phyloP scores from a whole-genome alignment of 345 rosid species.

The Sonneratia alba region DNA sequence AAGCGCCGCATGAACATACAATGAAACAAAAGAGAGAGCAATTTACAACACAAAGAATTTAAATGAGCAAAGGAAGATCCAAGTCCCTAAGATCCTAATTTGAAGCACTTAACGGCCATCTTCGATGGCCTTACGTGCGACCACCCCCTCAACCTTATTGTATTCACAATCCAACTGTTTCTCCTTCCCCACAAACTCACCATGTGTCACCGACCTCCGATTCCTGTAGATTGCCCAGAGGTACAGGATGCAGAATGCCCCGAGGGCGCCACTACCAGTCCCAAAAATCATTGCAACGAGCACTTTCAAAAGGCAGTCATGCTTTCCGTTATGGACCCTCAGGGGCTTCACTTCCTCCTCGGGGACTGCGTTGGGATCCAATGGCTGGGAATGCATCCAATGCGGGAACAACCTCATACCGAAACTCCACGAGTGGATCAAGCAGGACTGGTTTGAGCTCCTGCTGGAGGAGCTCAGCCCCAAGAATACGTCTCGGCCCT shows the following conservation, averaged over 20 bases:
- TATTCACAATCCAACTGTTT: slow-evolving; percentile 43
- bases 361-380: slow-evolving; percentile 26
- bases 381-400: slow-evolving; percentile 54
- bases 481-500: slow-evolving; percentile 37
- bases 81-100: background rate
- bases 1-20: slow-evolving; percentile 26
- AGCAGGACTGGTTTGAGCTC: slow-evolving; percentile 29
- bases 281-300: slow-evolving; percentile 54
- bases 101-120: slow-evolving; percentile 29
- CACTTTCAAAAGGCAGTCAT: slow-evolving; percentile 39
- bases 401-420: slow-evolving; percentile 29
- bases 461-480: slow-evolving; percentile 57
- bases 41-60: slow-evolving; percentile 45
- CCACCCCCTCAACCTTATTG: slow-evolving; percentile 53
- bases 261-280: slow-evolving; percentile 53
- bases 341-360: slow-evolving; percentile 18
- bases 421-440: slow-evolving; percentile 61
- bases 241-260: slow-evolving; percentile 42
- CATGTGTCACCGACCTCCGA: slow-evolving; percentile 48
- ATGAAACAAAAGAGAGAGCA: slow-evolving; percentile 16
- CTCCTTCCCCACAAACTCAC: slow-evolving; percentile 42
- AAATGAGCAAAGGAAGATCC: slow-evolving; percentile 13
- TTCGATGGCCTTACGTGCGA: slow-evolving; percentile 32
- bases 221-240: slow-evolving; percentile 54
- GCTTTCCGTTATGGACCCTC: slow-evolving; percentile 20